Percentiles rank a stretch among this genome's conserved stretches.
Evolutionary conservation across 2,329 filamentous ascomycete genomes (phyloP).

Genomic region (Teratosphaeria destructans): DNA sequence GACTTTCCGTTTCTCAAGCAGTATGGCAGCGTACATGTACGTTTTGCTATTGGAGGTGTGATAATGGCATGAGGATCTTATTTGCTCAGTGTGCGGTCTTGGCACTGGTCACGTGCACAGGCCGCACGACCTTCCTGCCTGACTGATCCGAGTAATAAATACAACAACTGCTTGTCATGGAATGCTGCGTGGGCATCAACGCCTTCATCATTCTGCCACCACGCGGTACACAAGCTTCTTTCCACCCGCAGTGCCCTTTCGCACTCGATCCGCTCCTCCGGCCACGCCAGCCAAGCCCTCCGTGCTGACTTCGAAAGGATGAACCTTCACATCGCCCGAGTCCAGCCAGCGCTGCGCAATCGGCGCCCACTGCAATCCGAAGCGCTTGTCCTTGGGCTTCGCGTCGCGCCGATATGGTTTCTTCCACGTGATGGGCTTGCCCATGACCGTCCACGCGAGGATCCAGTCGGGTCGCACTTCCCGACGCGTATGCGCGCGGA

Average conservation of each 20-base stretch:
- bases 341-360: neutral
- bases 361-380: neutral
- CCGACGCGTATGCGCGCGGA: neutral
- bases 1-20: no score
- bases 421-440: neutral
- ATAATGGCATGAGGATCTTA: no score
- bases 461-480: neutral
- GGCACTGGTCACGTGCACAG: no score
- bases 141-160: no score
- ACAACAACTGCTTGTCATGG: no score
- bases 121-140: no score
- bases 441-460: neutral
- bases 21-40: no score
- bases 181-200: no score
- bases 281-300: neutral
- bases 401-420: neutral
- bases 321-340: neutral
- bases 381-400: neutral
- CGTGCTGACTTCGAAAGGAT: neutral
- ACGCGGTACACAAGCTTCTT: neutral
- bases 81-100: no score
- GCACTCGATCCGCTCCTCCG: neutral
- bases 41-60: no score
- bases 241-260: neutral
- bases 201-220: no score